These are phyloP conservation scores for Wickerhamiella occidentalis DNA, from an alignment of 805 yeast species.

Conservation along the genomic window DNA sequence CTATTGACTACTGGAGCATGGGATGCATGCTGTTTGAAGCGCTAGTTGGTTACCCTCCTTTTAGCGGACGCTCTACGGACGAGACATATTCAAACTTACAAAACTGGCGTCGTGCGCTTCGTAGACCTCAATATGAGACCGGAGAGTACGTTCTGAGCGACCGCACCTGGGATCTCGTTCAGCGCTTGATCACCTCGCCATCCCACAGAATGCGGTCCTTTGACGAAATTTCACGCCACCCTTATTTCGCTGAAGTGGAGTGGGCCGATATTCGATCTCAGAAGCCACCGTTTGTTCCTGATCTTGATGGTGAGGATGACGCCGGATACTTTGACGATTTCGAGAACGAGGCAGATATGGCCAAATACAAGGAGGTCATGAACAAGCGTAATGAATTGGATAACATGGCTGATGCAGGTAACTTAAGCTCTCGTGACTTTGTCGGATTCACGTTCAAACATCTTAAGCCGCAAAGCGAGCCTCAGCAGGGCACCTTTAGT, in stretches of 20 bases:
- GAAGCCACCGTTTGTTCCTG: slow-evolving; percentile 93
- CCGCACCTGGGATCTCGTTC: slow-evolving; percentile 86
- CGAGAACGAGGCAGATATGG: slow-evolving; percentile 92
- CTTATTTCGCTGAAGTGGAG: slow-evolving; percentile 74
- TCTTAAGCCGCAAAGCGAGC: slow-evolving; percentile 29
- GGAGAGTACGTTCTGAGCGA: slow-evolving; percentile 89
- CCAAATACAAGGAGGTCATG: slow-evolving; percentile 92
- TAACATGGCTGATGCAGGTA: slow-evolving; percentile 54
- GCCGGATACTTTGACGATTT: slow-evolving; percentile 98
- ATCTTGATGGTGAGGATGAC: slow-evolving; percentile 90
- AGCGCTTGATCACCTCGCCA: slow-evolving; percentile 69
- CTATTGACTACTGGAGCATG: slow-evolving; percentile 97
- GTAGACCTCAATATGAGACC: slow-evolving; percentile 83
- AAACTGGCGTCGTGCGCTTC: slow-evolving; percentile 78
- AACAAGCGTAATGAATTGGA: slow-evolving; percentile 83
- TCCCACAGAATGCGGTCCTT: slow-evolving; percentile 61
- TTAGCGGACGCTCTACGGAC: slow-evolving; percentile 83
- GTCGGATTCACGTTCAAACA: slow-evolving; percentile 96
- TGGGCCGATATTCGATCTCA: slow-evolving; percentile 58
- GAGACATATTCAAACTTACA: slow-evolving; percentile 90
- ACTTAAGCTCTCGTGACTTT: slow-evolving; percentile 52
- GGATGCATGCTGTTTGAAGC: slow-evolving; percentile 97
- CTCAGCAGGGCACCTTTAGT: slow-evolving; percentile 15
- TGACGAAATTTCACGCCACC: slow-evolving; percentile 65
- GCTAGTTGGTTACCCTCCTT: slow-evolving; percentile 93